A percentile compares a stretch with the other conserved stretches of the same genome.
Evolutionary conservation across 2,329 filamentous ascomycete genomes (phyloP).

Genomic region (Aspergillus sp.): DNA sequence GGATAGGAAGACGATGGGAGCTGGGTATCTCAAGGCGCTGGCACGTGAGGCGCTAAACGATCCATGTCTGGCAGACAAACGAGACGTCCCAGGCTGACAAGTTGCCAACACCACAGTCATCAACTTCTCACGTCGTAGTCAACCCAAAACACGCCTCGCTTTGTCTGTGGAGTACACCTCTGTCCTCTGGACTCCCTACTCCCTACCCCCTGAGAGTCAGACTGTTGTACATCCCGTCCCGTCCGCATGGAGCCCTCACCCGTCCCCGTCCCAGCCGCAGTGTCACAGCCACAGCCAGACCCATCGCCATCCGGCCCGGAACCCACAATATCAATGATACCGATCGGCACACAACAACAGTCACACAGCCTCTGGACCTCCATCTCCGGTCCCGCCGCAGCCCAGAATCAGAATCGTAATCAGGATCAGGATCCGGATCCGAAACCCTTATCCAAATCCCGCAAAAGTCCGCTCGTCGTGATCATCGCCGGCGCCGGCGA

Average conservation of each 20-base stretch:
- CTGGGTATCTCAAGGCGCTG: too few species aligned
- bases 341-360: conserved; percentile 32
- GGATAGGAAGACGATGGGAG: too few species aligned
- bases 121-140: too few species aligned
- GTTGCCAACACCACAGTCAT: too few species aligned
- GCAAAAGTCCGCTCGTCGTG: conserved; percentile 37
- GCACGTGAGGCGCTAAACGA: too few species aligned
- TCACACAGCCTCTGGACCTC: conserved; percentile 35
- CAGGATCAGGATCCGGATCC: not conserved
- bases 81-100: too few species aligned
- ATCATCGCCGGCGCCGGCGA: conserved; percentile 44
- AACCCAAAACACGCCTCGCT: too few species aligned
- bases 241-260: too few species aligned
- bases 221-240: not conserved
- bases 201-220: too few species aligned
- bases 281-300: not conserved
- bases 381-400: conserved; percentile 26
- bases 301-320: not conserved
- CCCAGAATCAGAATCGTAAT: not conserved
- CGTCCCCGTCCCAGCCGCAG: not conserved
- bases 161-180: too few species aligned
- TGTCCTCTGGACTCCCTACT: too few species aligned
- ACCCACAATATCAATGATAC: conserved; percentile 24
- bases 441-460: conserved; percentile 10
- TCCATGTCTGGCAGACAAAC: too few species aligned